phyloP scores from a whole-genome alignment of 75 land plant genomes.

The Cryptomeria japonica region DNA sequence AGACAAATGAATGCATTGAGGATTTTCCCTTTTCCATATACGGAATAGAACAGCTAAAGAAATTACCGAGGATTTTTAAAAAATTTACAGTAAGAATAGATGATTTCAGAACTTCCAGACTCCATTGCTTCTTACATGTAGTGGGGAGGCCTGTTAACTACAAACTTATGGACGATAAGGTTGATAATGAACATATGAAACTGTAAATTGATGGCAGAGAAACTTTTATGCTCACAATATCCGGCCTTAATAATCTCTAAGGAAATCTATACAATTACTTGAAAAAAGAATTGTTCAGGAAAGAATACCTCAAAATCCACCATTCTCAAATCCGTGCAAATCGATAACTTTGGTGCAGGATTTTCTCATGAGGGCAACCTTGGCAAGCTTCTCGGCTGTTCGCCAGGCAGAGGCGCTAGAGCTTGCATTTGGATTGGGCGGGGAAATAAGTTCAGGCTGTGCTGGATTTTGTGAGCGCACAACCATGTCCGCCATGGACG shows the following conservation, averaged over 20 bases:
- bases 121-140: neutral
- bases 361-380: conserved; percentile 70
- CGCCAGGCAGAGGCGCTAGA: conserved; percentile 64
- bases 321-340: conserved; percentile 71
- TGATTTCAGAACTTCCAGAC: neutral
- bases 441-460: conserved; percentile 13
- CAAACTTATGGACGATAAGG: neutral
- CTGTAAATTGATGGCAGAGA: neutral
- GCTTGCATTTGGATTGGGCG: conserved; percentile 20
- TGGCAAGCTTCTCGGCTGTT: conserved; percentile 71
- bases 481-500: conserved; percentile 29
- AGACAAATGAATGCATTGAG: no score
- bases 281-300: neutral
- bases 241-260: neutral
- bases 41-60: no score
- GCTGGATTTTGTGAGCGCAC: conserved; percentile 42
- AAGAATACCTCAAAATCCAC: conserved; percentile 39
- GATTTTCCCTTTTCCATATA: no score
- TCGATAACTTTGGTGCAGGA: conserved; percentile 66
- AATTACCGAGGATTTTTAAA: neutral
- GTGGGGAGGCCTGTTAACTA: neutral
- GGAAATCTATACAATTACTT: neutral
- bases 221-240: neutral
- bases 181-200: neutral
- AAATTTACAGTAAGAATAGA: neutral